Evolutionary conservation across 2,329 filamentous ascomycete genomes (phyloP).

Genomic region (Penicillium vulpinum): DNA sequence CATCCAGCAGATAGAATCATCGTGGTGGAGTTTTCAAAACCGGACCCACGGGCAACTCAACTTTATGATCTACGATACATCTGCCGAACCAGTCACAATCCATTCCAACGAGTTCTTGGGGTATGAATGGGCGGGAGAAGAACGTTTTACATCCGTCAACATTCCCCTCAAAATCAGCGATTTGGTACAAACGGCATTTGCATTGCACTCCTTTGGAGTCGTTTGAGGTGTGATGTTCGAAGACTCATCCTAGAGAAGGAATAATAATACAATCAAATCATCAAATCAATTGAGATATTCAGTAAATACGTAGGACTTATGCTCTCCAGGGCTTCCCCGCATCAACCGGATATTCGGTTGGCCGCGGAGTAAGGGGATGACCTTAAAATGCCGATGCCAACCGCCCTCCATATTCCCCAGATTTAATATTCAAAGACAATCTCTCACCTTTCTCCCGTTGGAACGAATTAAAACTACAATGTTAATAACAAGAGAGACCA

Average conservation of each 20-base stretch:
- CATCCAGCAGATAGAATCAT: not conserved
- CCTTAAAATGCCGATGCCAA: slow-evolving; percentile 28
- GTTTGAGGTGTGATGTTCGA: not conserved
- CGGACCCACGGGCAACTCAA: not conserved
- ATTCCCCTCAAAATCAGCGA: not conserved
- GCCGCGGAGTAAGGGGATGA: slow-evolving; percentile 7
- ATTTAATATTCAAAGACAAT: slow-evolving; percentile 1
- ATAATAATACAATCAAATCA: not conserved
- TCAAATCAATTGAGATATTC: no score
- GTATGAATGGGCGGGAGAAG: not conserved
- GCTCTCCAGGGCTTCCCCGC: no score
- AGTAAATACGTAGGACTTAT: no score
- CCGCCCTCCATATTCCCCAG: slow-evolving; percentile 25
- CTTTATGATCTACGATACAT: not conserved
- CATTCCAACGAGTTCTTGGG: not conserved
- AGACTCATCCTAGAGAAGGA: not conserved
- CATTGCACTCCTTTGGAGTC: no score
- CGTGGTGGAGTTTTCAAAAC: no score
- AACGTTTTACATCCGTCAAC: not conserved
- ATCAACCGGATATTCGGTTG: slow-evolving; percentile 9
- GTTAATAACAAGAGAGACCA: slow-evolving; percentile 7
- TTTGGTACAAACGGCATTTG: not conserved
- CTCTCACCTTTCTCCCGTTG: slow-evolving; percentile 6
- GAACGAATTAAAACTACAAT: slow-evolving; percentile 1
- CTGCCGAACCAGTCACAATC: not conserved